Percentiles rank a stretch among this genome's conserved stretches.
Evolutionary conservation across 495 filamentous ascomycete species (phyloP).

Genomic region (Amniculicola lignicola): DNA sequence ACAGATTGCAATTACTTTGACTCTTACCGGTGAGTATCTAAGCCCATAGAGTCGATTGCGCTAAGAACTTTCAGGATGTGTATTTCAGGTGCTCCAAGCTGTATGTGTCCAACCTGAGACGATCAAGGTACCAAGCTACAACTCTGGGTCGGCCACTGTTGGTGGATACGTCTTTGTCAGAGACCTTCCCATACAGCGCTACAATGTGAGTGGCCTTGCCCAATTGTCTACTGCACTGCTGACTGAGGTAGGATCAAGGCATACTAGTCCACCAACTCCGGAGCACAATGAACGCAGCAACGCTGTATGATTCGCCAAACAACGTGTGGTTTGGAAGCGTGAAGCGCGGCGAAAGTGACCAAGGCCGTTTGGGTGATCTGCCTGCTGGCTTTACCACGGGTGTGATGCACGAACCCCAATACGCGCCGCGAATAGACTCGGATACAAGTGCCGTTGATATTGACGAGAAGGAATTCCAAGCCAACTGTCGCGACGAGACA

Average conservation of each 20-base stretch:
- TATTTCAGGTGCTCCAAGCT: conserved; percentile 5
- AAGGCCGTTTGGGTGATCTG: neutral
- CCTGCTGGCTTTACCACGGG: neutral
- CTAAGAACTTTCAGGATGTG: neutral
- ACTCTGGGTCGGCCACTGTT: too few species aligned
- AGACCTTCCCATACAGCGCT: too few species aligned
- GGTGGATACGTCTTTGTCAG: too few species aligned
- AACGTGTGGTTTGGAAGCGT: neutral
- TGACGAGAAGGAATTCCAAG: conserved; percentile 1
- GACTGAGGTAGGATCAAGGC: too few species aligned
- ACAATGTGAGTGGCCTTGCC: too few species aligned
- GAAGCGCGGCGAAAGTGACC: neutral
- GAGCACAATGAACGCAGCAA: neutral
- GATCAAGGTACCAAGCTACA: neutral
- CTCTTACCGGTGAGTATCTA: conserved; percentile 2
- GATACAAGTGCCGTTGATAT: neutral
- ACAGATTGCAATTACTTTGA: conserved; percentile 4
- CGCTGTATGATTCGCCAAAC: neutral
- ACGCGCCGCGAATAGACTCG: conserved; percentile 11
- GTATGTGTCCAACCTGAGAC: neutral
- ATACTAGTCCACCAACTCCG: neutral
- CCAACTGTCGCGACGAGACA: conserved; percentile 5
- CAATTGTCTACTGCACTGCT: too few species aligned
- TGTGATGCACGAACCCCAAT: neutral
- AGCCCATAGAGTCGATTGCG: too few species aligned